Evolutionary conservation across 108 stramenopile genomes (phyloP).

Genomic region (Skeletonema marinoi): DNA sequence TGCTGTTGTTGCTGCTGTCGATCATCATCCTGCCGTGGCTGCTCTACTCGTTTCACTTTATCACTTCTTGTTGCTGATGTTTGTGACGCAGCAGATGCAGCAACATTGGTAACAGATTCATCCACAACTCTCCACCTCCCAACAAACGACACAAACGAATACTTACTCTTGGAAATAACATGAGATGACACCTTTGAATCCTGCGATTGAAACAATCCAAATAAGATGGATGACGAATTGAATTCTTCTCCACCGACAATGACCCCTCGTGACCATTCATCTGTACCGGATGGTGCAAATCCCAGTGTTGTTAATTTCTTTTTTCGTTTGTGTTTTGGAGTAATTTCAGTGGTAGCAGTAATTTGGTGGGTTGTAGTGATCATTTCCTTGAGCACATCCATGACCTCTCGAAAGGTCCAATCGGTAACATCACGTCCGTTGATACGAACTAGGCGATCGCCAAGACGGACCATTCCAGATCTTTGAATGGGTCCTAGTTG

Average conservation of each 20-base stretch:
- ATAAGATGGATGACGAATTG: not conserved
- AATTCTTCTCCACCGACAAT: not conserved
- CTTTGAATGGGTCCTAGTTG: slow-evolving; percentile 49
- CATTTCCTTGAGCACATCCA: slow-evolving; percentile 39
- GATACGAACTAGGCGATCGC: slow-evolving; percentile 47
- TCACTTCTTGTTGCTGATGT: not conserved
- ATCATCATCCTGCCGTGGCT: not conserved
- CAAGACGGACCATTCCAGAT: slow-evolving; percentile 44
- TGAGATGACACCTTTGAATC: not conserved
- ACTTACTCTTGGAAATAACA: slow-evolving; percentile 21
- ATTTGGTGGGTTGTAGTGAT: not conserved
- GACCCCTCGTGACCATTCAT: slow-evolving; percentile 30
- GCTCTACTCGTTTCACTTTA: not conserved
- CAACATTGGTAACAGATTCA: not conserved
- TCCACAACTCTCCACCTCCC: slow-evolving; percentile 31
- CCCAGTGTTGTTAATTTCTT: slow-evolving; percentile 28
- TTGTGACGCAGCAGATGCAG: not conserved
- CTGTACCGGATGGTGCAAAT: slow-evolving; percentile 35
- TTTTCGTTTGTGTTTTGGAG: not conserved
- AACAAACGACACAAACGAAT: slow-evolving; percentile 34
- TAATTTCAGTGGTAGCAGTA: too few species aligned
- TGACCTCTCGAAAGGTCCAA: slow-evolving; percentile 51
- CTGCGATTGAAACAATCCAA: not conserved
- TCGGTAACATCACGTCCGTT: slow-evolving; percentile 38
- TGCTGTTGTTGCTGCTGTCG: not conserved